Percentiles rank a stretch among this genome's conserved stretches.
Evolutionary conservation across 345 rosid genomes (phyloP).

Genomic region (Salix caprea): DNA sequence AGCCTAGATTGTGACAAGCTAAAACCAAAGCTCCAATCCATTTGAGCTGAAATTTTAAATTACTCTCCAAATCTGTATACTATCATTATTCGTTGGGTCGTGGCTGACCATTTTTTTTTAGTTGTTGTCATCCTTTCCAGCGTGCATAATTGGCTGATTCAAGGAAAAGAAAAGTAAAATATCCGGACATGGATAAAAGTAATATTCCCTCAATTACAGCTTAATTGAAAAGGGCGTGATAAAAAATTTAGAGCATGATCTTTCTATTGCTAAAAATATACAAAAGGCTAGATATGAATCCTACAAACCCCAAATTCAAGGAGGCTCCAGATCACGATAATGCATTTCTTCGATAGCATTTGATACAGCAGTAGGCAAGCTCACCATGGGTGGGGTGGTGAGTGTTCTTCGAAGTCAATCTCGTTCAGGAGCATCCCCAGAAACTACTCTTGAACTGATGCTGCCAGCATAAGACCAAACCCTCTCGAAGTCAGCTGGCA

Average conservation of each 20-base stretch:
- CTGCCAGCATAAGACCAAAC: conserved; percentile 77
- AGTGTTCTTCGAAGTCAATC: conserved; percentile 39
- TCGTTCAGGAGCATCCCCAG: conserved; percentile 79
- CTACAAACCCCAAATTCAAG: neutral
- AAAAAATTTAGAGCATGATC: conserved; percentile 26
- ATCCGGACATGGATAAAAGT: neutral
- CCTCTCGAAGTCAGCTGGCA: conserved; percentile 48
- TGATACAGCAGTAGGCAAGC: neutral
- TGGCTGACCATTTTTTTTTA: neutral
- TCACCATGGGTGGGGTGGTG: neutral
- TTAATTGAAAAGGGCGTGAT: neutral
- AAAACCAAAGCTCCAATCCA: no score
- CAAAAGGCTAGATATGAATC: conserved; percentile 23
- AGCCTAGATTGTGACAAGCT: no score
- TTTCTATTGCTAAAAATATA: conserved; percentile 35
- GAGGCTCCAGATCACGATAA: neutral
- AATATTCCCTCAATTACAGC: conserved; percentile 15
- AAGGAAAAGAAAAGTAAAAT: neutral
- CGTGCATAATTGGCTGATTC: no score
- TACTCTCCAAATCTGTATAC: neutral
- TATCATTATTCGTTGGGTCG: neutral
- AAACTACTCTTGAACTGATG: conserved; percentile 56
- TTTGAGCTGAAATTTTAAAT: no score
- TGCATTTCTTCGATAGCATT: neutral
- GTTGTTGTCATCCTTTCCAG: neutral